A percentile compares a stretch with the other conserved stretches of the same genome.
Evolutionary conservation across 2,329 filamentous ascomycete species (phyloP).

Genomic region (Nothophoma quercina): DNA sequence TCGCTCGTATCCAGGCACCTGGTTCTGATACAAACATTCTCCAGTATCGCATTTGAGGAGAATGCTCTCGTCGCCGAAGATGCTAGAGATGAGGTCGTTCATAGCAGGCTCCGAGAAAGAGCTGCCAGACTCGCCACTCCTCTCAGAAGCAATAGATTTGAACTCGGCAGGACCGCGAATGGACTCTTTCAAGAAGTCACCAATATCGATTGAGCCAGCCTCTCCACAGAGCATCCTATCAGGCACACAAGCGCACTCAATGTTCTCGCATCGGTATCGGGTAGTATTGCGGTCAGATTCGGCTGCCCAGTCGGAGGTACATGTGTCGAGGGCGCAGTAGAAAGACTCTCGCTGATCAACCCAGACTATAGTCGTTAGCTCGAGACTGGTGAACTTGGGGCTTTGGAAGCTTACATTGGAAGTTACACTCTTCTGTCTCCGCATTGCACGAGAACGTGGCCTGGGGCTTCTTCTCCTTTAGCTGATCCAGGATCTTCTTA

Average conservation of each 20-base stretch:
- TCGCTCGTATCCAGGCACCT: constrained; percentile 87
- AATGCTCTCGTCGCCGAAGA: constrained; percentile 94
- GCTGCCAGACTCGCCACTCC: constrained; percentile 72
- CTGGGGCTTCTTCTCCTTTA: constrained; percentile 85
- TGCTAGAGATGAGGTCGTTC: constrained; percentile 84
- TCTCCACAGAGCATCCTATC: constrained; percentile 95
- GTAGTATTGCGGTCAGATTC: constrained; percentile 79
- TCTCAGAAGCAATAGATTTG: constrained; percentile 67
- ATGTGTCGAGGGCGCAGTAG: constrained; percentile 88
- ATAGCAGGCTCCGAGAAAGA: constrained; percentile 90
- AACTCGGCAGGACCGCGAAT: constrained; percentile 92
- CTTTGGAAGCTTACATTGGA: constrained; percentile 75
- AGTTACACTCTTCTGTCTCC: constrained; percentile 80
- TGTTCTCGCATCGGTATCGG: constrained; percentile 81
- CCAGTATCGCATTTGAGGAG: constrained; percentile 81
- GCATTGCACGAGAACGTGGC: constrained; percentile 92
- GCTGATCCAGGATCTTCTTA: constrained; percentile 85
- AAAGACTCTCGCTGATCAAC: constrained; percentile 94
- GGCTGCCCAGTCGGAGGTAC: constrained; percentile 74
- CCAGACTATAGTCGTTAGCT: constrained; percentile 72
- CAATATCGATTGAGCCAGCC: constrained; percentile 88
- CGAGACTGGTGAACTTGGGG: neutral
- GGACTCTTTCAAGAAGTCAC: constrained; percentile 81
- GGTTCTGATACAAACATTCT: constrained; percentile 91
- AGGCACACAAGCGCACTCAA: constrained; percentile 86